Conservation (phyloP, 78 protist genomes). For the Dictyostelium citrinum region DNA sequence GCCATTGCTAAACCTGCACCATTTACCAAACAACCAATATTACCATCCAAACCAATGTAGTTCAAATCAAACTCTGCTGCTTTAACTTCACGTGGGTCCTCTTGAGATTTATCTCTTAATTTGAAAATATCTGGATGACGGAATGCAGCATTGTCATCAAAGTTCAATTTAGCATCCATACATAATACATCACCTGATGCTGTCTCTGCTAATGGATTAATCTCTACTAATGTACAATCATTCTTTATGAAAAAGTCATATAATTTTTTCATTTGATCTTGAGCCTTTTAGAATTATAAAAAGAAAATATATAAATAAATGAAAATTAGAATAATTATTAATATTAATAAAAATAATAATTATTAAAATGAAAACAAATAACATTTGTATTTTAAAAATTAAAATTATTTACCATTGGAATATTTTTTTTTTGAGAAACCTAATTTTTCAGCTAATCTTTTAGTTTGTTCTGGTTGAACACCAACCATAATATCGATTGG, state of each 20-base stretch:
- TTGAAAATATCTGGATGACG: constrained; percentile 93
- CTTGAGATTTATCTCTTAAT: constrained; percentile 93
- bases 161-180: constrained; percentile 96
- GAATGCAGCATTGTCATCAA: constrained; percentile 98
- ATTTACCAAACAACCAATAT: constrained; percentile 98
- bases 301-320: background rate
- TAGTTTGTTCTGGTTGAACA: constrained; percentile 78
- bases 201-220: constrained; percentile 97
- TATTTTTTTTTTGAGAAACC: constrained; percentile 70
- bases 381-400: too few species aligned
- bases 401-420: constrained; percentile 37
- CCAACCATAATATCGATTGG: constrained; percentile 92
- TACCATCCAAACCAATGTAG: constrained; percentile 98
- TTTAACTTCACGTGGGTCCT: constrained; percentile 94
- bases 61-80: constrained; percentile 95
- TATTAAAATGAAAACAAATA: too few species aligned
- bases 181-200: constrained; percentile 83
- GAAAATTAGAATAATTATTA: background rate
- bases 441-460: constrained; percentile 78
- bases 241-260: constrained; percentile 85
- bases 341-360: too few species aligned
- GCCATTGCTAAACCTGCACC: constrained; percentile 99
- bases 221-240: constrained; percentile 96
- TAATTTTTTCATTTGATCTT: constrained; percentile 82
- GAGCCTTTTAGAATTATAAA: constrained; percentile 30